phyloP scores from a whole-genome alignment of 1,284 basidiomycete genomes.

The Microbotryum silenes-acaulis region DNA sequence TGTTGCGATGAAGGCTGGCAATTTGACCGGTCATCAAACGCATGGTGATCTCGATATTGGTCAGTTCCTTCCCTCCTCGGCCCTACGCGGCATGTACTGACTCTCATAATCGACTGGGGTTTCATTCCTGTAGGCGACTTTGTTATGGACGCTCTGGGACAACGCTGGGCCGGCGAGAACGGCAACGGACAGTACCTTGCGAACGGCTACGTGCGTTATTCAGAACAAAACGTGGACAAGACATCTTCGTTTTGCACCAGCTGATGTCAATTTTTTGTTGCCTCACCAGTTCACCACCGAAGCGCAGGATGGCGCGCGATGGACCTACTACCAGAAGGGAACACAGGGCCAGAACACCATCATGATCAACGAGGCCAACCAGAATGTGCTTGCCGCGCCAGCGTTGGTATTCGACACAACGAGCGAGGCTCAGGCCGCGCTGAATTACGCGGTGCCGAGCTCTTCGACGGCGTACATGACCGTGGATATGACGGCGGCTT shows the following conservation, averaged over 20 bases:
- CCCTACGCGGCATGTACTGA: not conserved
- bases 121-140: constrained; percentile 52
- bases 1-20: constrained; percentile 81
- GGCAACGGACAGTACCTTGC: constrained; percentile 77
- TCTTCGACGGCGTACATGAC: constrained; percentile 77
- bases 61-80: too few relatives aligned
- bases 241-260: constrained; percentile 17
- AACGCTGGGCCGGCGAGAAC: constrained; percentile 91
- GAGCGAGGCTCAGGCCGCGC: constrained; percentile 66
- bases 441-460: constrained; percentile 49
- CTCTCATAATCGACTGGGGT: constrained; percentile 54
- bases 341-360: constrained; percentile 97
- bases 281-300: constrained; percentile 29
- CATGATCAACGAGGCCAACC: constrained; percentile 68
- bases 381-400: constrained; percentile 54
- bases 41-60: constrained; percentile 36
- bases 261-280: constrained; percentile 1
- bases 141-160: constrained; percentile 87
- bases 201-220: constrained; percentile 35
- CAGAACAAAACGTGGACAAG: constrained; percentile 30
- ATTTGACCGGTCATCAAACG: constrained; percentile 49
- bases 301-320: constrained; percentile 59
- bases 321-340: constrained; percentile 90
- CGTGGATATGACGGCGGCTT: constrained; percentile 70
- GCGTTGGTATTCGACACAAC: constrained; percentile 50